Evolutionary conservation across 2,329 filamentous ascomycete genomes (phyloP).

Genomic region (Amesomyces nigricolor): DNA sequence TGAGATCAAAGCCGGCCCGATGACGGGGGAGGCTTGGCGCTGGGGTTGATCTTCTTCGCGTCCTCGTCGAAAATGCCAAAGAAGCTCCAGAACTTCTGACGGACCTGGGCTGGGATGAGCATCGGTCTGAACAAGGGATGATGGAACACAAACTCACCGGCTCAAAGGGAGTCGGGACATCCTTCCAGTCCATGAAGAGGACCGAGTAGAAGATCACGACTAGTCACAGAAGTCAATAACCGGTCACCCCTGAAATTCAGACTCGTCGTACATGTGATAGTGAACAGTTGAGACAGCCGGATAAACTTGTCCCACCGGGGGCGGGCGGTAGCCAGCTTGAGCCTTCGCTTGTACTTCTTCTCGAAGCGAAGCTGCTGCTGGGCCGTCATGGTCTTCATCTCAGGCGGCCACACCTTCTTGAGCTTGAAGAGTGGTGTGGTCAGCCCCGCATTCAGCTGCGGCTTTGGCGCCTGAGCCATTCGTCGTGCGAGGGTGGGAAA

Average conservation of each 20-base stretch:
- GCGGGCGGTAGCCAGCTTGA: slow-evolving; percentile 54
- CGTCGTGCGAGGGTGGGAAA: slow-evolving; percentile 42
- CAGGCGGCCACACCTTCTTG: slow-evolving; percentile 72
- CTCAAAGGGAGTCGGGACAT: slow-evolving; percentile 44
- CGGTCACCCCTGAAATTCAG: slow-evolving; percentile 9
- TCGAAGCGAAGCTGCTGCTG: slow-evolving; percentile 75
- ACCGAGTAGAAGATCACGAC: slow-evolving; percentile 52
- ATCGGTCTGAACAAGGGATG: neutral
- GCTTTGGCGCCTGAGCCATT: slow-evolving; percentile 30
- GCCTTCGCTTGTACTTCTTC: slow-evolving; percentile 68
- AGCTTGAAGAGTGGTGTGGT: slow-evolving; percentile 53
- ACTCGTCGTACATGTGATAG: slow-evolving; percentile 46
- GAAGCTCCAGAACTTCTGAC: slow-evolving; percentile 36
- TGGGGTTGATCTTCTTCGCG: slow-evolving; percentile 24
- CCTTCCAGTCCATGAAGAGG: slow-evolving; percentile 56
- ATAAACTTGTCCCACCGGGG: slow-evolving; percentile 61
- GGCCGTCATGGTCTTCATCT: slow-evolving; percentile 62
- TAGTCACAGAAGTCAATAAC: slow-evolving; percentile 26
- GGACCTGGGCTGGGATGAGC: slow-evolving; percentile 31
- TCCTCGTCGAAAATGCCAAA: slow-evolving; percentile 28
- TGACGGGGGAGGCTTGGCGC: slow-evolving; percentile 17
- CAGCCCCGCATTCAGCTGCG: slow-evolving; percentile 23
- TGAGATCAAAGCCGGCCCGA: neutral
- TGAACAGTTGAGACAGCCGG: slow-evolving; percentile 58
- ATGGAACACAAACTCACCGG: slow-evolving; percentile 36